These are phyloP conservation scores for Orobanche coerulescens DNA, from an alignment of 257 asterid genomes.

Conservation along the genomic window DNA sequence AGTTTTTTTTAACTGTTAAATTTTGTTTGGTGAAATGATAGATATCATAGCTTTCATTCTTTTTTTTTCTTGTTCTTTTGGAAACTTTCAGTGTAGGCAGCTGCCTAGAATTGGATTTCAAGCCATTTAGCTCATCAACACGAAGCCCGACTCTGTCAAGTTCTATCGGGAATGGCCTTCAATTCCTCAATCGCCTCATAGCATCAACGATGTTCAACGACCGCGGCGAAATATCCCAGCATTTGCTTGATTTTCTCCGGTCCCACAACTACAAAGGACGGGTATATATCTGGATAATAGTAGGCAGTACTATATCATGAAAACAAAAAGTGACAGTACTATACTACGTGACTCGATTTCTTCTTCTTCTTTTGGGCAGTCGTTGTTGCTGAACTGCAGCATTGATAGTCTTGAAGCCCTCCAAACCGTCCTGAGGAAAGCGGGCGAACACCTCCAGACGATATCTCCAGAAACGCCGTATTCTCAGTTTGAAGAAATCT, in stretches of 20 bases:
- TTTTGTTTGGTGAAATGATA: background rate
- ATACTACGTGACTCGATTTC: background rate
- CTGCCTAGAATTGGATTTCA: conserved; percentile 31
- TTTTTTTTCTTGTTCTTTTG: background rate
- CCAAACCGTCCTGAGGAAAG: conserved; percentile 17
- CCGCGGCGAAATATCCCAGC: conserved; percentile 16
- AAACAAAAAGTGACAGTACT: background rate
- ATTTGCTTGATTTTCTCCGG: conserved; percentile 29
- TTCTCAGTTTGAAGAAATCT: background rate
- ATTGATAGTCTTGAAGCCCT: conserved; percentile 27
- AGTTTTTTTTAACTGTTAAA: background rate
- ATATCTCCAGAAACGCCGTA: background rate
- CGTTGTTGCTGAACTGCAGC: conserved; percentile 18
- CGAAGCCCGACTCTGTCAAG: conserved; percentile 27
- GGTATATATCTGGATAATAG: too few relatives aligned
- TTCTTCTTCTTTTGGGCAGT: conserved; percentile 5
- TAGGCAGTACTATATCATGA: too few relatives aligned
- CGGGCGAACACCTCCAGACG: conserved; percentile 16
- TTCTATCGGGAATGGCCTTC: conserved; percentile 31
- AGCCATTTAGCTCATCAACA: conserved; percentile 24
- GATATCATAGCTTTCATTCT: background rate
- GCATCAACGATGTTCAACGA: conserved; percentile 28
- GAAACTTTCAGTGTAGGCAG: background rate
- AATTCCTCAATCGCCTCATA: conserved; percentile 31
- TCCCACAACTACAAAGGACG: conserved; percentile 27